Conservation (phyloP, 345 rosid species). For the Dipteronia sinensis region DNA sequence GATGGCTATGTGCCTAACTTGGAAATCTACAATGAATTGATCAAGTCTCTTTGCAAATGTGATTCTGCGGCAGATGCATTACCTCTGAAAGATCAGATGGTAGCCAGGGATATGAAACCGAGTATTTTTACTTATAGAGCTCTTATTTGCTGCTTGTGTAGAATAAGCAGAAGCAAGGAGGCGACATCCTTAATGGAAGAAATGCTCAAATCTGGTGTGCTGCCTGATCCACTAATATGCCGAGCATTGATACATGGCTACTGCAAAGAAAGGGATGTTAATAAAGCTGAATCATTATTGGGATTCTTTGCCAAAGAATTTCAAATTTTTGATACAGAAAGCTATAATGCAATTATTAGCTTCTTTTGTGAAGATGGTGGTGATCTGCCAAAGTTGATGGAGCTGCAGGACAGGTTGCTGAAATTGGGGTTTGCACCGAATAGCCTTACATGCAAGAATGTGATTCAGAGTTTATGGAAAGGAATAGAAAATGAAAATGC, state of each 20-base stretch:
- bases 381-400: conserved; percentile 46
- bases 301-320: conserved; percentile 59
- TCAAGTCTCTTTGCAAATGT: conserved; percentile 52
- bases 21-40: conserved; percentile 47
- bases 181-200: conserved; percentile 64
- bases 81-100: conserved; percentile 57
- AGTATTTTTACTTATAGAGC: conserved; percentile 43
- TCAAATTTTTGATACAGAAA: conserved; percentile 53
- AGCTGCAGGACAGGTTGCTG: conserved; percentile 65
- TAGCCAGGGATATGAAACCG: conserved; percentile 28
- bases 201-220: conserved; percentile 55
- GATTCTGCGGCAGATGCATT: conserved; percentile 55
- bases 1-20: conserved; percentile 47
- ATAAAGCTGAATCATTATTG: conserved; percentile 61
- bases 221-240: conserved; percentile 59
- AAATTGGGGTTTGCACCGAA: conserved; percentile 72
- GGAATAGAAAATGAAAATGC: conserved; percentile 16
- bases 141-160: conserved; percentile 60
- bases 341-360: conserved; percentile 55
- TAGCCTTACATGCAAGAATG: conserved; percentile 50
- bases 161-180: conserved; percentile 45
- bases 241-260: conserved; percentile 52
- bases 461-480: conserved; percentile 48
- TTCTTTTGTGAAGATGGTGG: conserved; percentile 46
- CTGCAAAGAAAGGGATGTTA: conserved; percentile 51